phyloP scores from a whole-genome alignment of 495 filamentous ascomycete species.

The Xylaria grammica region DNA sequence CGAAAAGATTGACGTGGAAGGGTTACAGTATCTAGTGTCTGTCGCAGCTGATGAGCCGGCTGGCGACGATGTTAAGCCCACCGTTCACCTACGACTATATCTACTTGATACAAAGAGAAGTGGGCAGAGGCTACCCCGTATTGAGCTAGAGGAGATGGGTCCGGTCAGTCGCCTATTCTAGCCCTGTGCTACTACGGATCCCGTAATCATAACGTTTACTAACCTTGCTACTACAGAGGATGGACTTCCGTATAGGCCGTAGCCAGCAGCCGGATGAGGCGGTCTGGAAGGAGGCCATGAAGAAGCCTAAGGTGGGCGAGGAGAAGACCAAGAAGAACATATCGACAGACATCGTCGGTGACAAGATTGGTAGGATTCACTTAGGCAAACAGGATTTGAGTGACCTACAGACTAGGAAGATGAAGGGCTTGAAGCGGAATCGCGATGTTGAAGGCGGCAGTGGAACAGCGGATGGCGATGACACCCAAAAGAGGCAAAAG shows the following conservation, averaged over 20 bases:
- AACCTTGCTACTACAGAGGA: constrained; percentile 47
- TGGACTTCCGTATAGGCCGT: constrained; percentile 89
- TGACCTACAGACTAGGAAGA: constrained; percentile 93
- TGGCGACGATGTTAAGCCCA: constrained; percentile 58
- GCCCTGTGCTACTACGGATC: neutral
- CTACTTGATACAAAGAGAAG: constrained; percentile 82
- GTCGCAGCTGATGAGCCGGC: constrained; percentile 76
- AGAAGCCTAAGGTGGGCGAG: constrained; percentile 73
- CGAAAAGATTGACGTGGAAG: constrained; percentile 87
- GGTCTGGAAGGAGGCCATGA: constrained; percentile 87
- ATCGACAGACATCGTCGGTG: constrained; percentile 85
- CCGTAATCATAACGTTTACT: neutral
- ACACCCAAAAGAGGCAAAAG: constrained; percentile 32
- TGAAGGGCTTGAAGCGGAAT: constrained; percentile 94
- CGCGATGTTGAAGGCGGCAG: constrained; percentile 60
- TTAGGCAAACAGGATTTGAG: constrained; percentile 87
- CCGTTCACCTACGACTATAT: constrained; percentile 83
- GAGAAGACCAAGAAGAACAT: constrained; percentile 96
- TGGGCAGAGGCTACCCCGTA: constrained; percentile 83
- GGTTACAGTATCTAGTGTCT: constrained; percentile 84
- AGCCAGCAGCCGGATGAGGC: constrained; percentile 75
- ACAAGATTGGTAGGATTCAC: constrained; percentile 95
- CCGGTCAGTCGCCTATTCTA: constrained; percentile 49
- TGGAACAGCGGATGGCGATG: constrained; percentile 28
- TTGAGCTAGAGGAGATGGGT: constrained; percentile 94